Evolutionary conservation across 2,329 filamentous ascomycete genomes (phyloP), one percentile per base, ranked within the genome.

Genomic region (Nemania bipapillata): DNA sequence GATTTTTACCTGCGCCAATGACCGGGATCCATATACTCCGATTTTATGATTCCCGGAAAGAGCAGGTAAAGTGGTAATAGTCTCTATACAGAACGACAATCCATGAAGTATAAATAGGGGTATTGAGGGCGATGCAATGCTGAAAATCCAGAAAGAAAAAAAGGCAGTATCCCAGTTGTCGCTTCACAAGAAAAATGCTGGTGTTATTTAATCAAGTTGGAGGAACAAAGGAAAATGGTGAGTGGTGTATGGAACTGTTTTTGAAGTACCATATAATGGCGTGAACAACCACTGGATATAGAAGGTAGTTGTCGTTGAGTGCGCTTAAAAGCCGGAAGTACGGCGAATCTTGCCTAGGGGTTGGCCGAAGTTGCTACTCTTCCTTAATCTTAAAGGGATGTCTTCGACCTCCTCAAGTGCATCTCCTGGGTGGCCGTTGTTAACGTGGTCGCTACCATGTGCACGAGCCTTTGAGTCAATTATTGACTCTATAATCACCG

Each of bases 361-460:
- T 49, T 67, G 72, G 8, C 76, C 76, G 61, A 77, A 77, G 56
- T 77, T 77, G 32, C 28, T 76, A 9, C 70, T 74, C 54, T 69
- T 66, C 52, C 60, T 74, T 28, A 77, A 54, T 61, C 68, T 76
- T 11, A 76, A 47, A 11, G 73, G 74, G n/a, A 75, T 63, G 1
- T 74, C 70, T 24, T 75, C 74, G 11, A 70, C 54, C 3, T 64
- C 63, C 26, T 72, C 70, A 3, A 42, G 32, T 4, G 54, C 2
- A 30, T 71, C 66, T 17, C 73, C 70, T 9, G 24, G 28, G n/a
- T 62, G 35, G 54, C 71, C 68, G 15, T 65, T 63, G 7, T 66
- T 60, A 11, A 42, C 62, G 28, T 76, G 70, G 7, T 57, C 57
- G 24, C 63, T 65, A 11, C 47, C 26, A 17, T 64, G 57, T 9